Evolutionary conservation across 176 grass and related monocot species (phyloP), one percentile per base, ranked within the genome.

Genomic region (Raddia guianensis): DNA sequence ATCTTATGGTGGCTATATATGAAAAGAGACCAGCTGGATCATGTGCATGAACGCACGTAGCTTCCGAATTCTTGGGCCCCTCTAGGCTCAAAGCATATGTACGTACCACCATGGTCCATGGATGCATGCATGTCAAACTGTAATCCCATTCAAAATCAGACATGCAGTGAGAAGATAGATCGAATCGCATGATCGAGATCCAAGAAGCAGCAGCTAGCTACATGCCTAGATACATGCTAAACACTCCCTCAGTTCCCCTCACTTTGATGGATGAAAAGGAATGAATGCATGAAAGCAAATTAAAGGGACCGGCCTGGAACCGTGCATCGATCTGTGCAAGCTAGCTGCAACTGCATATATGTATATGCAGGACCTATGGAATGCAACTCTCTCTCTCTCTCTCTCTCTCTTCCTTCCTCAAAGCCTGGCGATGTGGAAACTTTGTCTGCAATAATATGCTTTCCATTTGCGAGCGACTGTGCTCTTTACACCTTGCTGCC

Each of bases 341-440:
- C 9, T 1, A 3, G 14, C 7, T 45, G 65, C 42, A 10, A 20
- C 65, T 68, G 66, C 66, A 19, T 19, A 40, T 40, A 42, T 68
- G 66, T 42, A 19, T 19, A 40, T 40, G 66, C 16, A 19, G 10
- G 8, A 46, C 9, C 42, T 18, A 46, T 1, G 42, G 42, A 20
- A 74, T 44, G 70, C 48, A 51, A 37, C 32, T 63, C 33, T n/a
- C 15, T 50, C 12, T 50, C 8, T 3, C 15, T 14, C 68, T 65
- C 37, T 40, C 37, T 40, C 37, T 40, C 37, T 40, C 37, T 27
- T 27, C 27, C 68, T 80, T 75, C 43, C 59, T 64, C 61, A 86
- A 86, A 86, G 70, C 42, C 49, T 68, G 84, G 77, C 32, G 64
- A 32, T 62, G 43, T 74, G 20, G 42, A 80, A 74, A 80, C 77